A percentile compares a stretch with the other conserved stretches of the same genome.
These are phyloP conservation scores for Penicillium coprophilum DNA, from an alignment of 495 filamentous ascomycete genomes.

Conservation along the genomic window DNA sequence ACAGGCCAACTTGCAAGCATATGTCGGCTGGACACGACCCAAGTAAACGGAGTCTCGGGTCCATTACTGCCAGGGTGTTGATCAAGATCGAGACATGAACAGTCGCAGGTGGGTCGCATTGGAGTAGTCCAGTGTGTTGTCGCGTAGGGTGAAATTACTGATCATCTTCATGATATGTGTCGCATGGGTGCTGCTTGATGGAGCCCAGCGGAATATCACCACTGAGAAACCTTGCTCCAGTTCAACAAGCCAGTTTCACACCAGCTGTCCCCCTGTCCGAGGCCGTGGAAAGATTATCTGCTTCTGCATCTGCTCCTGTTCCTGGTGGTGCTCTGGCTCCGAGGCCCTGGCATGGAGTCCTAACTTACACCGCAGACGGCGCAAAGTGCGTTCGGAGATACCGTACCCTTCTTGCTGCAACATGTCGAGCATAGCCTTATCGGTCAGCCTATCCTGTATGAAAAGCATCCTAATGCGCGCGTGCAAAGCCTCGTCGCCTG, in stretches of 20 bases:
- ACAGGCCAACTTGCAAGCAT: neutral
- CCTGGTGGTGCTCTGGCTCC: slow-evolving; percentile 16
- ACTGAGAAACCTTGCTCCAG: neutral
- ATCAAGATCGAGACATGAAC: neutral
- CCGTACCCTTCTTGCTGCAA: slow-evolving; percentile 29
- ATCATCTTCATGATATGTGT: neutral
- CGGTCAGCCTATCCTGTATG: slow-evolving; percentile 27
- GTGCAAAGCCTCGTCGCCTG: slow-evolving; percentile 28
- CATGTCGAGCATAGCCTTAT: slow-evolving; percentile 32
- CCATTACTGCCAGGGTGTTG: neutral
- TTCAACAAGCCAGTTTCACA: neutral
- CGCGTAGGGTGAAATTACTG: neutral
- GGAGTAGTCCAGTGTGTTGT: neutral
- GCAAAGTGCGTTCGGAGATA: slow-evolving; percentile 30
- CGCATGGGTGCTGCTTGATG: slow-evolving; percentile 3
- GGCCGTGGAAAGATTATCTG: slow-evolving; percentile 4
- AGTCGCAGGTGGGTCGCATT: neutral
- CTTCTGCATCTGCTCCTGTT: slow-evolving; percentile 8
- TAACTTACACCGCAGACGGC: slow-evolving; percentile 28
- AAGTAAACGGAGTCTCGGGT: neutral
- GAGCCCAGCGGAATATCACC: neutral
- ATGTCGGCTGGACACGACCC: neutral
- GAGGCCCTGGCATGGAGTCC: slow-evolving; percentile 28
- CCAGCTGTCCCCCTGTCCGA: neutral
- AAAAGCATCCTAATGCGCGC: slow-evolving; percentile 31